Evolutionary conservation across 768 basidiomycete species (phyloP).

Genomic region (Gymnopilus dilepis): DNA sequence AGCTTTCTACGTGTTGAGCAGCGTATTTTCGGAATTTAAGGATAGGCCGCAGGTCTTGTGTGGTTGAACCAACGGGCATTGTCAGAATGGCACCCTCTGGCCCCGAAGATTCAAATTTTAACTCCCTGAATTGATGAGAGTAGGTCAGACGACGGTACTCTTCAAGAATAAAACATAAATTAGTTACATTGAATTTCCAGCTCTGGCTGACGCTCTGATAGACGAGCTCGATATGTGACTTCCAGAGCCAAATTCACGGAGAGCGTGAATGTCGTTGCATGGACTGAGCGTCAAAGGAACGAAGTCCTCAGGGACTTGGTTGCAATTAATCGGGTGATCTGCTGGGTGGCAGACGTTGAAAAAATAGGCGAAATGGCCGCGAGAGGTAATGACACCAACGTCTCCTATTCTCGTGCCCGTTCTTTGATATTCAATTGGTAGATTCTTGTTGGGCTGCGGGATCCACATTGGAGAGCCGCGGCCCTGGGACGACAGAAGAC

Average conservation of each 20-base stretch:
- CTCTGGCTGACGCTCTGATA: not conserved
- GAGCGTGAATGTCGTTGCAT: slow-evolving; percentile 6
- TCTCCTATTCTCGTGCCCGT: slow-evolving; percentile 23
- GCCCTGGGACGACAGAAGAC: slow-evolving; percentile 13
- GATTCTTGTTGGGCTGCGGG: slow-evolving; percentile 17
- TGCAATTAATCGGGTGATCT: slow-evolving; percentile 19
- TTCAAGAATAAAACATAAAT: not conserved
- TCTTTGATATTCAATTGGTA: slow-evolving; percentile 17
- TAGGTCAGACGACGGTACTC: not conserved
- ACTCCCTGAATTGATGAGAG: slow-evolving; percentile 1
- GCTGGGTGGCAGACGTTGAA: slow-evolving; percentile 22
- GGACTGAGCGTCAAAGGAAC: slow-evolving; percentile 8
- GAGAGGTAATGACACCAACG: slow-evolving; percentile 21
- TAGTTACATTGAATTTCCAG: not conserved
- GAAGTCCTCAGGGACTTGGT: slow-evolving; percentile 14
- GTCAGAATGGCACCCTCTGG: slow-evolving; percentile 28
- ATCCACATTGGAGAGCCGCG: slow-evolving; percentile 23
- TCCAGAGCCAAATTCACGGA: slow-evolving; percentile 11
- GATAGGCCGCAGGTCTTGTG: slow-evolving; percentile 17
- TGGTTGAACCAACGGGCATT: slow-evolving; percentile 25
- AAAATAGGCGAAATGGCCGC: slow-evolving; percentile 21
- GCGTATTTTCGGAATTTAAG: slow-evolving; percentile 16
- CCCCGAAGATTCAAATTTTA: slow-evolving; percentile 20
- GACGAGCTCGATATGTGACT: slow-evolving; percentile 17
- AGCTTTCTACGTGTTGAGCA: slow-evolving; percentile 16